Evolutionary conservation across 2,329 filamentous ascomycete species (phyloP), one percentile per base, ranked within the genome.

Genomic region (Biscogniauxia marginata): DNA sequence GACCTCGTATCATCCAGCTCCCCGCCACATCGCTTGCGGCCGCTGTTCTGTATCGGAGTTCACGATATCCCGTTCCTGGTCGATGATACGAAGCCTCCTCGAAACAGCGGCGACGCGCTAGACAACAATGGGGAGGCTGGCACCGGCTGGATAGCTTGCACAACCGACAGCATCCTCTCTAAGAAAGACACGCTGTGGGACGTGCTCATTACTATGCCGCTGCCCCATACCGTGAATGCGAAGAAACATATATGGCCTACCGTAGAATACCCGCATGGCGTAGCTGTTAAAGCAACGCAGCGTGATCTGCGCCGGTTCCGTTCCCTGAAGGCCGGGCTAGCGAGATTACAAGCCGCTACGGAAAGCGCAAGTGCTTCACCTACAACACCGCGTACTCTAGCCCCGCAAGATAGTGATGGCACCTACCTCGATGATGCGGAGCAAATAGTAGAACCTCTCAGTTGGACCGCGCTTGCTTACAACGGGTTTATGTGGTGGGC

Each of bases 31-130:
- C 81, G 91, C 56, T 80, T 95, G 24, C 84, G 87, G 21, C 89
- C 93, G 0, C 81, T 99, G n/a, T 99, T 98, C 76, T 92, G 88
- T 52, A 84, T 99, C 57, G 95, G 95, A 50, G 87, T 99, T 16
- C 90, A 96, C 71, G 95, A 99, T 69, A 96, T 99, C 50, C 84
- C 90, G 4, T 85, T 88, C 55, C 80, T 98, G 4, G 80, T 86
- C 63, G 79, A 85, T 54, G 81, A 89, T 60, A 79, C 80, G n/a
- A 75, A 79, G 21, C 75, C 76, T 2, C 52, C 49, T 73, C 73
- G 49, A 77, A 75, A 68, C 71, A 67, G 60, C 68, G 54, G 58
- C 44, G 47, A 59, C 5, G 19, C 69, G n/a, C 59, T 63, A 7
- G 68, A 72, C 30, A 67, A 65, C 45, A 71, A 75, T 46, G 80